Evolutionary conservation across 345 rosid genomes (phyloP), one percentile per base, ranked within the genome.

Genomic region (Populus nigra): DNA sequence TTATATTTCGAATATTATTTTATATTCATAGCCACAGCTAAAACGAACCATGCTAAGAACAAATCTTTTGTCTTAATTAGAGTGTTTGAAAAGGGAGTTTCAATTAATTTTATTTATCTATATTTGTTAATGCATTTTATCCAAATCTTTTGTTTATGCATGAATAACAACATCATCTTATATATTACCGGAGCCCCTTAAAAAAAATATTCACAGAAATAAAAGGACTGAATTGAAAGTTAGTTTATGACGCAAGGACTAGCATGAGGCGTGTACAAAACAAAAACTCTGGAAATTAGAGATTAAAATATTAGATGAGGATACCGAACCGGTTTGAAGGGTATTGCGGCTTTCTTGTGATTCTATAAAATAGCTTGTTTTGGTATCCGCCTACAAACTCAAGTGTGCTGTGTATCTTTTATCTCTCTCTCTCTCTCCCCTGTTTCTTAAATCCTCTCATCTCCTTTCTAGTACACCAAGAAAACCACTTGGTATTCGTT

Each of bases 291-390:
- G 65, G 41, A 69, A 69, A 39, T n/a, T 27, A 50, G 31, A 23
- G 5, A 43, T 22, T 47, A 53, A 73, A 65, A 27, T 16, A 5
- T 45, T 31, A 18, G 70, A 85, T n/a, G 7, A 16, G 61, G 69
- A 47, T 8, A 45, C 66, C 31, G 59, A 68, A 75, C 76, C 35
- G 77, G 77, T 59, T 41, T 79, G 25, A 15, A 18, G 25, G 15
- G 29, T n/a, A 67, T 70, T 76, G 65, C 79, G 81, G 78, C 82
- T 65, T 33, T 18, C 68, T 73, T 18, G 74, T 82, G 79, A 83
- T 85, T 85, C 88, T 87, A 89, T 85, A 87, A 87, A 84, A 77
- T 10, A 81, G 79, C 69, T 71, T 18, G 81, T 75, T 72, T 59
- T 45, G 33, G 71, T 69, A n/a, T 41, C 63, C 79, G 36, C 75